These are phyloP conservation scores for Pterocarpus macrocarpus DNA, from an alignment of 306 rosid species.

Conservation along the genomic window DNA sequence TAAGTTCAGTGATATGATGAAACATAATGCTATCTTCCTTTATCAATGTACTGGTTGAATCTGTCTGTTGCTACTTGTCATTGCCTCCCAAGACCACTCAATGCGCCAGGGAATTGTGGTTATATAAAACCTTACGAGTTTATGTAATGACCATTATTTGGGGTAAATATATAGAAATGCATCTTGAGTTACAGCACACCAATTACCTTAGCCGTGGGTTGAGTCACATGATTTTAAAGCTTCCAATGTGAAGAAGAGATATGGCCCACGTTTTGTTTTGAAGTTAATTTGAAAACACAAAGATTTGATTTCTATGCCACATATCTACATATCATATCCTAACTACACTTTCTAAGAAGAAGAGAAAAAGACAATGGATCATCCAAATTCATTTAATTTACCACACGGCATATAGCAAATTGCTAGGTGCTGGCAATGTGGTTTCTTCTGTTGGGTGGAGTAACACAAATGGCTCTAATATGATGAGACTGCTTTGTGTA, in stretches of 20 bases:
- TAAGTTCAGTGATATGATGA: too few species aligned
- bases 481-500: not conserved
- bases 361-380: not conserved
- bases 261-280: not conserved
- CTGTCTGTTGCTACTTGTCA: not conserved
- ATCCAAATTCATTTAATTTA: conserved; percentile 35
- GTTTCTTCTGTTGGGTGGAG: conserved; percentile 43
- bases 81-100: too few species aligned
- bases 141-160: too few species aligned
- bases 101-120: too few species aligned
- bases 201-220: not conserved
- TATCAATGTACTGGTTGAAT: not conserved
- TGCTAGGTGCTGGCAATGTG: conserved; percentile 54
- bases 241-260: not conserved
- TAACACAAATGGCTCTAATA: not conserved
- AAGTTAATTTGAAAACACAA: not conserved
- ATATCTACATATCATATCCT: not conserved
- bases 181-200: not conserved
- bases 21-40: not conserved
- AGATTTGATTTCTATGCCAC: not conserved
- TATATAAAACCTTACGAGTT: too few species aligned
- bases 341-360: not conserved
- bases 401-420: conserved; percentile 67
- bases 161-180: too few species aligned
- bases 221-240: not conserved